Base-by-base conservation (phyloP, 768 basidiomycete genomes). In the Russula earlei region DNA sequence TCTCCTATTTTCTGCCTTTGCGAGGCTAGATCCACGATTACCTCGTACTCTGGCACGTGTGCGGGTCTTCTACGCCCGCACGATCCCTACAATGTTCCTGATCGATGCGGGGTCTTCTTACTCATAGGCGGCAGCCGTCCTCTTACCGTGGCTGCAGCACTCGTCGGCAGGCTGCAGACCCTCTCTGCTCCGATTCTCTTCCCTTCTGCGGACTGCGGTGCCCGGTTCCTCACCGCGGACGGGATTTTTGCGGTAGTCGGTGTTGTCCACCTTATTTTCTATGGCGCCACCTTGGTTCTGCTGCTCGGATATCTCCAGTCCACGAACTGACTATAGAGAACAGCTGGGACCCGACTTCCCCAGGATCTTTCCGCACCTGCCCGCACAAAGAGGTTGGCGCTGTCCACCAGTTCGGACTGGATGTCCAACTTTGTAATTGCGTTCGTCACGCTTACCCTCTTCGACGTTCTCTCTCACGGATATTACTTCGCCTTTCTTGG, bases 1-100 rank as follows among this genome's bases (percentile, higher is more conserved):
- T 83, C 46, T 69, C 82, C 24, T 82, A 82, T 62, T 81, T 78
- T 63, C 69, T 82, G 12, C 80, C 68, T 80, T 56, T 72, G 74
- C 5, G 73, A 76, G 20, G 75, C 78, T 3, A 77, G 79, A 9
- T 78, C 79, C 67, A 67, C 67, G 24, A 67, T 73, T 40, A 64
- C 71, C 43, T 69, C 79, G 47, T 78, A 73, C 57, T 71, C 77
- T 2, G 73, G 74, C 27, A 71, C 72, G 20, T 77, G 76, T 55
- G 72, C 77, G 15, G 53, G 61, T 80, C 17, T 79, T 77, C 49
- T 77, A 75, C 56, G 66, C 70, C 17, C 79, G 74, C 27, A 77
- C 78, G 19, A 67, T 81, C 36, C 78, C 80, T 20, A 74, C 78
- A 0, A 77, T 82, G 70, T 66, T 79, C 54, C 72, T 71, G 55